Base-by-base conservation (phyloP, 169 alveolate genomes). In the Cryptosporidium parvum region DNA sequence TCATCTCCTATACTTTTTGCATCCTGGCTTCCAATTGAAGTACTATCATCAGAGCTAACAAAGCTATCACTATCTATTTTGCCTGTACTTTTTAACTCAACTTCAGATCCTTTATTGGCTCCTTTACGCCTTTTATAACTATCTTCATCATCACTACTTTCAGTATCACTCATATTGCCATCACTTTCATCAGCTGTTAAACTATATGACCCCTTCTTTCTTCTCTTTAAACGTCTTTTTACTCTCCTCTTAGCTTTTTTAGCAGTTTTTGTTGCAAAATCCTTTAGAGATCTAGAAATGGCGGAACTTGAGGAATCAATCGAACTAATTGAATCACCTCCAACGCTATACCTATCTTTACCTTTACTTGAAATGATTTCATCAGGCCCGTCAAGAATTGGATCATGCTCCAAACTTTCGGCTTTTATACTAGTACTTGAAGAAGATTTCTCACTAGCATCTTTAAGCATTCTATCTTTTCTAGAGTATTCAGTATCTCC, bases 401-500 rank as follows among this genome's bases (percentile, higher is more conserved):
- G 45, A 39, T 39, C 45, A 39, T 6, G 45, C 0, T 39, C 12
- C 10, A 39, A 7, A 39, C 45, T 39, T 8, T 5, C 45, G 10
- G 45, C 45, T 39, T 3, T 8, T 39, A 39, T 7, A 39, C 12
- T 39, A 8, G 8, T 8, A 6, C 45, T 39, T 39, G 45, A 39
- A 39, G 45, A 39, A 39, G 6, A 10, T 39, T 26, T 18, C 2
- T 39, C 80, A 39, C 8, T 6, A 39, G 3, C 53, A 31, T 72
- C 85, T 53, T 18, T 21, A 7, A 7, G 23, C 0, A 18, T 72
- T 72, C 69, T 51, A 10, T 56, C 65, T 31, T 7, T 8, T 29
- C 35, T 12, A 23, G 85, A 72, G 16, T 1, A 0, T 53, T 72
- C 70, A n/a, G 85, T 3, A 12, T 6, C 35, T 3, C 85, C 85